Percentiles rank a stretch among this genome's conserved stretches.
These are phyloP conservation scores for Westerdykella aurantiaca DNA, from an alignment of 2,329 filamentous ascomycete species.

Conservation along the genomic window DNA sequence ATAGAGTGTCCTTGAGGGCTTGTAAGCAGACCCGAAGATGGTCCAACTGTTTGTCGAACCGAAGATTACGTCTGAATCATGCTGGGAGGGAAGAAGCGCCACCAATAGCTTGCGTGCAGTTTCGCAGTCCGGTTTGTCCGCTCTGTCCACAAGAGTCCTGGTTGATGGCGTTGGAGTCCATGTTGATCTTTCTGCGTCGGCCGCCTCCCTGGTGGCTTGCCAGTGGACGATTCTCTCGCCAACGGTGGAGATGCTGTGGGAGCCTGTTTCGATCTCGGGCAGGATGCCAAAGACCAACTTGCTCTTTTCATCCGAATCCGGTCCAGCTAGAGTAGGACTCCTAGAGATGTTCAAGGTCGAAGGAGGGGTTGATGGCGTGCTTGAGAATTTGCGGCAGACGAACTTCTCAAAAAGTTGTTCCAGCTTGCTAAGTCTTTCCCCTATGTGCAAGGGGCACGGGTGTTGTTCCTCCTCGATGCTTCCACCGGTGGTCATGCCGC, in stretches of 20 bases:
- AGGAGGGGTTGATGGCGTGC: conserved; percentile 2
- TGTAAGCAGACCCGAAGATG: conserved; percentile 26
- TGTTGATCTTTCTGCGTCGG: conserved; percentile 17
- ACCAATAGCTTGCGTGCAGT: conserved; percentile 17
- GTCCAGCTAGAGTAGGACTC: conserved; percentile 18
- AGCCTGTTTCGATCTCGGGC: conserved; percentile 17
- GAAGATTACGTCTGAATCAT: conserved; percentile 33
- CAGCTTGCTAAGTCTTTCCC: conserved; percentile 29
- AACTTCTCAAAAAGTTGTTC: conserved; percentile 34
- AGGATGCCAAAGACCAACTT: conserved; percentile 11
- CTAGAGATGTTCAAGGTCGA: conserved; percentile 5
- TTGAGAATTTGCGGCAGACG: conserved; percentile 27
- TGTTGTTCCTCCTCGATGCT: conserved; percentile 15
- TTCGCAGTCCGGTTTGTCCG: conserved; percentile 13
- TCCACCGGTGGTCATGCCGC: conserved; percentile 9
- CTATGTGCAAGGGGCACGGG: conserved; percentile 25
- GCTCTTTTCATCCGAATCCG: conserved; percentile 16
- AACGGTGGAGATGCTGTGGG: conserved; percentile 23
- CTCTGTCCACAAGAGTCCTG: conserved; percentile 17
- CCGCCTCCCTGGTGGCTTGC: conserved; percentile 11
- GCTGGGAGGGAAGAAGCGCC: conserved; percentile 30
- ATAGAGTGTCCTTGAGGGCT: conserved; percentile 25
- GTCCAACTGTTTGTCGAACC: conserved; percentile 35
- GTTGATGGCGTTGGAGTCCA: conserved; percentile 30
- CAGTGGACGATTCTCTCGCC: conserved; percentile 27